Base-by-base conservation (phyloP, 1,284 basidiomycete species). In the Tetrapyrgos nigripes region DNA sequence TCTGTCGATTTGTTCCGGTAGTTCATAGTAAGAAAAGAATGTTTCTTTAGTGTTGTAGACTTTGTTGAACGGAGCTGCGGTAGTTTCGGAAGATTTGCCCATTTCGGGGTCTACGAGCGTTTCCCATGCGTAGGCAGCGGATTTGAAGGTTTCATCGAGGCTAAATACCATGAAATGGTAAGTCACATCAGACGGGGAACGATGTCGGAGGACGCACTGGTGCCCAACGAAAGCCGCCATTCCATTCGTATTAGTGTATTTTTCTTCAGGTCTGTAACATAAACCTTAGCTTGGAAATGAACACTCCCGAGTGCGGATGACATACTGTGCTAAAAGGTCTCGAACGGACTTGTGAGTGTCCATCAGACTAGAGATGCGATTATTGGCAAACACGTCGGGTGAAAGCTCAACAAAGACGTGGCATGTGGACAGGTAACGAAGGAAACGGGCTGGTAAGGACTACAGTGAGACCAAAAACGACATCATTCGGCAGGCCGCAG, bases 331-430 rank as follows among this genome's bases (percentile, higher is more conserved):
- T 11, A 57, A 49, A 10, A 72, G 48, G 24, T 65, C 61, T 1
- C 53, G 50, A n/a, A 65, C 59, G 13, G 62, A 35, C 58, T 73
- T 72, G 13, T 62, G 53, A 2, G 68, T 72, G 57, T 74, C 72
- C 4, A 74, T 40, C 8, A 67, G 17, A 23, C 64, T 63, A 4
- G 72, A 70, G 26, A 67, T 52, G 2, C 70, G 67, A 44, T 68
- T 76, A 54, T 71, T 67, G 3, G 70, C 64, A 53, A 73, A 75
- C 1, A 67, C 65, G 43, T 75, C 67, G n/a, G 69, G 70, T 2
- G 57, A 46, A 21, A 68, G 52, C 49, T 74, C 74, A 4, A 37
- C 33, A 55, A 70, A 74, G 56, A 75, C 63, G 53, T 73, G 70
- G 46, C 70, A 57, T 4, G 68, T 69, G 5, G 70, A 65, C 0